Base-by-base conservation (phyloP, 306 rosid species). In the Datisca glomerata region DNA sequence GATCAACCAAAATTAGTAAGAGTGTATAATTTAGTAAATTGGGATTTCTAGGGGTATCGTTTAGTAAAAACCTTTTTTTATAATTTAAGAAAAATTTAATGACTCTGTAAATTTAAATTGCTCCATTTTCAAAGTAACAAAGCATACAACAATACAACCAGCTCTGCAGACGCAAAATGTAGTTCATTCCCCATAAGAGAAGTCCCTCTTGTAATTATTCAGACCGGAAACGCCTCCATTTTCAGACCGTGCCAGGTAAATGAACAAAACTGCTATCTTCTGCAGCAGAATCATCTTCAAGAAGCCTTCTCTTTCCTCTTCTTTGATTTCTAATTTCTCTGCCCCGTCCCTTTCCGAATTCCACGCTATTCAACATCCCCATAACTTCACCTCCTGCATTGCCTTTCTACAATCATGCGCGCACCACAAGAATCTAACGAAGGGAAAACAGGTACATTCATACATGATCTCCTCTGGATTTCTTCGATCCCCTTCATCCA, bases 401-500 rank as follows among this genome's bases (percentile, higher is more conserved):
- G 33, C 79, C 21, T 67, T 68, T 8, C 73, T 83, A 37, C 89
- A 83, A 49, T 35, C 66, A 48, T 72, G 77, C 51, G 93, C 97
- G 38, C 64, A 52, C 59, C 47, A 16, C 50, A 34, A 59, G 47
- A 65, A 44, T 58, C 74, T 76, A 42, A 21, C 33, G 38, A 66
- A 45, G 41, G 94, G 96, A 43, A 80, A 61, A 39, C 53, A 76
- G 51, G 8, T 79, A 17, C 89, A 82, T 47, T 37, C 74, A 21
- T 50, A 40, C 42, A 47, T 82, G 47, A 51, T 87, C 53, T 70
- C 59, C 48, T 69, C 56, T 63, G 76, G 74, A 7, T 74, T 71
- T 54, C 70, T 66, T 50, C 22, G 38, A 37, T 79, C 73, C 37
- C 85, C 87, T 2, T 60, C 44, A 2, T 61, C 79, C 44, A 18